Base-by-base conservation (phyloP, 2,329 filamentous ascomycete species). In the Colletotrichum sp. region DNA sequence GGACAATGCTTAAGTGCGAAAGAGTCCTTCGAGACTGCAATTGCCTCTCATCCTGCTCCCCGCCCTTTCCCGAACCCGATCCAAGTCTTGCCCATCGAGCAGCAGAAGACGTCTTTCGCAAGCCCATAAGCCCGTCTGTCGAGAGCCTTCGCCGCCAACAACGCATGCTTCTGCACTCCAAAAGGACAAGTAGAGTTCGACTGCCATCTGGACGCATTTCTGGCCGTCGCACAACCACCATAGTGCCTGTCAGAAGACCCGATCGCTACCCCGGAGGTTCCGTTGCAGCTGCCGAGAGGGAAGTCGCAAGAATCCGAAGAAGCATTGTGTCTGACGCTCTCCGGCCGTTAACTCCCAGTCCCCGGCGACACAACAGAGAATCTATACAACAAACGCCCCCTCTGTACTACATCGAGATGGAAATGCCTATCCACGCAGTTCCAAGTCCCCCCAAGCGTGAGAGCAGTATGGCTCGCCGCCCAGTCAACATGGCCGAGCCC, bases 1-100 rank as follows among this genome's bases (percentile, higher is more conserved):
- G 82, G 81, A 84, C 81, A 81, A 87, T 87, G 86, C 81, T 84
- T 83, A 81, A 83, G 80, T 82, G 86, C 82, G 84, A 82, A 83
- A 83, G 86, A 83, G 83, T 85, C 84, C 87, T 75, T 36, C 66
- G 68, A 38, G 76, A 71, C 73, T 76, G 68, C 52, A 74, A 67
- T 18, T 77, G 67, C 71, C 66, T 77, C 26, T 64, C 72, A 15
- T 38, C 69, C 61, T 58, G 73, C 34, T 72, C 71, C 13, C 72
- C 72, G n/a, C 55, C 72, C 48, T 28, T 75, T 34, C 72, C 72
- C 7, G 13, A 67, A 48, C 58, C 68, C 5, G 65, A 52, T 43
- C 75, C 75, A 60, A 79, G 77, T 52, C 79, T 78, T 43, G 80
- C 82, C 57, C 82, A 81, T 48, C 76, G 75, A 74, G 80, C 83